These are phyloP conservation scores for Yamadazyma spencermartinsiae DNA, from an alignment of 1,139 yeast species.

Conservation along the genomic window DNA sequence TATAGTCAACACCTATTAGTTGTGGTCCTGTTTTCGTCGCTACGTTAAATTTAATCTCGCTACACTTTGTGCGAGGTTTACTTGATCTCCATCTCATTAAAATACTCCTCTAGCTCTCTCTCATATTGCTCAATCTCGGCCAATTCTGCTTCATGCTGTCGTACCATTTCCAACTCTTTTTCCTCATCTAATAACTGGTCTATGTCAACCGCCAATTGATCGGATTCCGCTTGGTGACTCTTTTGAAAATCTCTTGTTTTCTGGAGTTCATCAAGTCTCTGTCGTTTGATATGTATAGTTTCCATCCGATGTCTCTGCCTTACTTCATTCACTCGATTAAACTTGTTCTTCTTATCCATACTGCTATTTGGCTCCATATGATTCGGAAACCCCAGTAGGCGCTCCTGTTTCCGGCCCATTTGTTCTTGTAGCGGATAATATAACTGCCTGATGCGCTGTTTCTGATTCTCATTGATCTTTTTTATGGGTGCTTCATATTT, in stretches of 20 bases:
- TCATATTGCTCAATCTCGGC: conserved; percentile 14
- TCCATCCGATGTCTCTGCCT: conserved; percentile 32
- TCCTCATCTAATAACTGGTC: conserved; percentile 35
- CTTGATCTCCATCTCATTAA: conserved; percentile 7
- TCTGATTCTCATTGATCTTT: conserved; percentile 16
- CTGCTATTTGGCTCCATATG: conserved; percentile 10
- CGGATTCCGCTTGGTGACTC: conserved; percentile 21
- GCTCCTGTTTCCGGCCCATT: conserved; percentile 15
- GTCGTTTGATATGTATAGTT: conserved; percentile 24
- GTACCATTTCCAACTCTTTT: conserved; percentile 14
- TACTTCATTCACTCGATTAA: conserved; percentile 25
- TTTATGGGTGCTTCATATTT: conserved; percentile 7
- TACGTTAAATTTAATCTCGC: too few species aligned
- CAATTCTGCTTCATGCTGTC: conserved; percentile 4
- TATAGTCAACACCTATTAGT: too few species aligned
- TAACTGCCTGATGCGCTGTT: conserved; percentile 18
- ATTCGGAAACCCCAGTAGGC: conserved; percentile 14
- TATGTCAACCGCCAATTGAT: conserved; percentile 23
- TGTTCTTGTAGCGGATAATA: conserved; percentile 22
- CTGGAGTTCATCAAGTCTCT: conserved; percentile 26
- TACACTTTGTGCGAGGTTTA: background rate
- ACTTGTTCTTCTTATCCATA: conserved; percentile 28
- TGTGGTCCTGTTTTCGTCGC: too few species aligned
- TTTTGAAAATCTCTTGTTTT: conserved; percentile 18
- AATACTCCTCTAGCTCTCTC: conserved; percentile 16